Evolutionary conservation across 129 eudicot species (phyloP).

Genomic region (Erigeron canadensis): DNA sequence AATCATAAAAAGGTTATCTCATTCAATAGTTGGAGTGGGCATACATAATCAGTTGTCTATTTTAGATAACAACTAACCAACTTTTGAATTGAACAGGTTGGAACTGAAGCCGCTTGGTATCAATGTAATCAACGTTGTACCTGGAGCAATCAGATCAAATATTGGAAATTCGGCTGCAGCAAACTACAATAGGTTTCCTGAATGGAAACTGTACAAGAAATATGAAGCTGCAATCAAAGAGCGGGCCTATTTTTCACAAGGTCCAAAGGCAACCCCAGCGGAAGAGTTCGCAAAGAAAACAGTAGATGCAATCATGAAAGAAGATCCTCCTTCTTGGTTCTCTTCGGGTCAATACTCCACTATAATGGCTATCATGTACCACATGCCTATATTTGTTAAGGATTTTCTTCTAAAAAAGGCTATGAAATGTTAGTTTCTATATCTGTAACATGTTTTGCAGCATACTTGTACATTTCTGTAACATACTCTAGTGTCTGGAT

Average conservation of each 20-base stretch:
- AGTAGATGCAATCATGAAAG: slow-evolving; percentile 56
- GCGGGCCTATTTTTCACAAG: slow-evolving; percentile 69
- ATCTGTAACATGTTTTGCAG: slow-evolving; percentile 1
- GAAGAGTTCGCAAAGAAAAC: slow-evolving; percentile 83
- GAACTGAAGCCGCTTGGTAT: slow-evolving; percentile 80
- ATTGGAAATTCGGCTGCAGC: slow-evolving; percentile 66
- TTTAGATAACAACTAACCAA: slow-evolving; percentile 1
- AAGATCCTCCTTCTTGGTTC: slow-evolving; percentile 82
- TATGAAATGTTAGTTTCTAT: slow-evolving; percentile 49
- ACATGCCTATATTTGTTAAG: slow-evolving; percentile 66
- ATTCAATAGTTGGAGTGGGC: neutral
- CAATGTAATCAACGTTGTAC: slow-evolving; percentile 66
- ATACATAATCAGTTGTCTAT: neutral
- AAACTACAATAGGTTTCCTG: slow-evolving; percentile 69
- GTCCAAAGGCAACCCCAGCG: slow-evolving; percentile 58
- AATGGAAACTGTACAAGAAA: slow-evolving; percentile 83
- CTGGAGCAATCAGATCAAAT: slow-evolving; percentile 78
- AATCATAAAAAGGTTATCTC: neutral
- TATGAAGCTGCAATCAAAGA: slow-evolving; percentile 65
- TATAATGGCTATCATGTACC: slow-evolving; percentile 59
- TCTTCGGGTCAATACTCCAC: slow-evolving; percentile 65
- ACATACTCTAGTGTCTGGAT: neutral
- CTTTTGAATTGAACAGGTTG: slow-evolving; percentile 44
- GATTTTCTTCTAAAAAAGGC: slow-evolving; percentile 56
- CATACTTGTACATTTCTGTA: slow-evolving; percentile 5